phyloP scores from a whole-genome alignment of 495 filamentous ascomycete genomes.

The Aspergillus incahuasiensis region DNA sequence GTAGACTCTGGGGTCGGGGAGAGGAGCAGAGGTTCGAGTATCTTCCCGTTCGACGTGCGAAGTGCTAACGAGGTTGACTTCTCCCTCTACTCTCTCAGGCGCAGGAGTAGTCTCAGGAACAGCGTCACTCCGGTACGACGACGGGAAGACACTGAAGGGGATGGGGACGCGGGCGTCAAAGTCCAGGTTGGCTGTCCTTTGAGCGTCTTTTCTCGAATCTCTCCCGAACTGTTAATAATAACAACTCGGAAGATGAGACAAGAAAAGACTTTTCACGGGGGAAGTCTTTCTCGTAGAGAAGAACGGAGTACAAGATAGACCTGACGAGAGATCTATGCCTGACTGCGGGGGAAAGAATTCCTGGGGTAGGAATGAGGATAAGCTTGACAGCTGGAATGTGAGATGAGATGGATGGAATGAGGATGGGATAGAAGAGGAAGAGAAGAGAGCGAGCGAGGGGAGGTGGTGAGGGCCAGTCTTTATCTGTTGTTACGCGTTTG shows the following conservation, averaged over 20 bases:
- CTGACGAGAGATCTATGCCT: conserved; percentile 20
- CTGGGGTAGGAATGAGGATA: conserved; percentile 22
- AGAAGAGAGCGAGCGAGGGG: conserved; percentile 11
- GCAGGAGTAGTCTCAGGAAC: conserved; percentile 72
- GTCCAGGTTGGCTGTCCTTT: conserved; percentile 94
- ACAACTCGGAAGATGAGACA: conserved; percentile 88
- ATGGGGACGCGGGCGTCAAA: conserved; percentile 99
- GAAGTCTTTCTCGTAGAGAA: conserved; percentile 41
- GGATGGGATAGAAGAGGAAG: conserved; percentile 17
- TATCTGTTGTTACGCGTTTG: conserved; percentile 18
- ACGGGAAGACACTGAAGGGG: conserved; percentile 99
- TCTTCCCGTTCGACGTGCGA: conserved; percentile 92
- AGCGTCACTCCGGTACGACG: conserved; percentile 90
- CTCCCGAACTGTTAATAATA: conserved; percentile 70
- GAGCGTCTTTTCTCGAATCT: conserved; percentile 86
- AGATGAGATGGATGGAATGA: conserved; percentile 16
- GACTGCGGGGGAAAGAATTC: conserved; percentile 14
- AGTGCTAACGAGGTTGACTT: conserved; percentile 74
- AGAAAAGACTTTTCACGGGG: conserved; percentile 62
- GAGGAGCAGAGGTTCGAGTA: conserved; percentile 64
- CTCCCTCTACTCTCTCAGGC: conserved; percentile 72
- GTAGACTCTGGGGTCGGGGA: conserved; percentile 61
- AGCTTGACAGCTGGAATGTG: conserved; percentile 22
- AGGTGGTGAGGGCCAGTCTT: not conserved
- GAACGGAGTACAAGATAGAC: conserved; percentile 16